phyloP scores from a whole-genome alignment of 2,329 filamentous ascomycete species.

The Acrocalymma vagum region DNA sequence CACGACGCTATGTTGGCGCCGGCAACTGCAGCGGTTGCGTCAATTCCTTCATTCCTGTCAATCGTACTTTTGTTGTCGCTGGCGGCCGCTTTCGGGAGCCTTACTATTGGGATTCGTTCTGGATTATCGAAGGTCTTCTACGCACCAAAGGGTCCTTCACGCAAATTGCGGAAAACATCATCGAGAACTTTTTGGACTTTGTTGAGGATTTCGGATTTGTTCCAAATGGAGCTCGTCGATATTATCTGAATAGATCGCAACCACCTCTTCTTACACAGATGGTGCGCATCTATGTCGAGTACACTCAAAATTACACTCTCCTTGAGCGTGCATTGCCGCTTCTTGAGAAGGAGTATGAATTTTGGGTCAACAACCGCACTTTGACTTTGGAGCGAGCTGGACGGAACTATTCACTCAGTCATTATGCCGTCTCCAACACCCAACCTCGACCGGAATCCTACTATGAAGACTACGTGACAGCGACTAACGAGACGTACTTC shows the following conservation, averaged over 20 bases:
- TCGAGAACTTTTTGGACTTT: slow-evolving; percentile 75
- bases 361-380: slow-evolving; percentile 69
- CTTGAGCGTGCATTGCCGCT: slow-evolving; percentile 69
- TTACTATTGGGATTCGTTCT: slow-evolving; percentile 77
- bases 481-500: slow-evolving; percentile 72
- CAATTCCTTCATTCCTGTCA: slow-evolving; percentile 71
- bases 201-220: slow-evolving; percentile 72
- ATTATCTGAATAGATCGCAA: slow-evolving; percentile 75
- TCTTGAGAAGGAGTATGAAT: slow-evolving; percentile 69
- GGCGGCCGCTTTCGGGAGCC: slow-evolving; percentile 75
- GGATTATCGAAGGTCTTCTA: slow-evolving; percentile 72
- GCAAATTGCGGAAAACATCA: slow-evolving; percentile 70
- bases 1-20: slow-evolving; percentile 63
- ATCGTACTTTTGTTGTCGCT: slow-evolving; percentile 74
- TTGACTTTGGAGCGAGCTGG: slow-evolving; percentile 59
- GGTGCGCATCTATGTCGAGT: slow-evolving; percentile 70
- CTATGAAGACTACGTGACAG: slow-evolving; percentile 70
- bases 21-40: slow-evolving; percentile 65
- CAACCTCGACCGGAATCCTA: slow-evolving; percentile 74
- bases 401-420: slow-evolving; percentile 64
- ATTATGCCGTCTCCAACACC: slow-evolving; percentile 70
- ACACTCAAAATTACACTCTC: slow-evolving; percentile 70
- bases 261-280: slow-evolving; percentile 72
- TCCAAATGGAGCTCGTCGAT: slow-evolving; percentile 72
- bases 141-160: slow-evolving; percentile 71